Evolutionary conservation across 148 eudicot genomes (phyloP).

Genomic region (Camellia granthamiana): DNA sequence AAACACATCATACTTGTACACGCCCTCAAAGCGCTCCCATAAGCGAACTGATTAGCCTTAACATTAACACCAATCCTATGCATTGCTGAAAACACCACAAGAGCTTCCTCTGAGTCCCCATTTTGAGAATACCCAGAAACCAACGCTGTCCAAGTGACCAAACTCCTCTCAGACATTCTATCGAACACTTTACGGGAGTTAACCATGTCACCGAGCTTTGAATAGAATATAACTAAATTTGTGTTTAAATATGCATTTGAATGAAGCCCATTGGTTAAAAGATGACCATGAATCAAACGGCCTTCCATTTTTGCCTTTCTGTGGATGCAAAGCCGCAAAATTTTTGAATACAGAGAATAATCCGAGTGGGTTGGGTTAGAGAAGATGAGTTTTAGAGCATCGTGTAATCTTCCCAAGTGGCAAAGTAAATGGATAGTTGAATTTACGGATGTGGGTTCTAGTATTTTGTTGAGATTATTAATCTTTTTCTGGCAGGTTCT

Average conservation of each 20-base stretch:
- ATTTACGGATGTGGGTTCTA: background rate
- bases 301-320: slow-evolving; percentile 16
- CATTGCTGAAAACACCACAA: slow-evolving; percentile 19
- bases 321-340: slow-evolving; percentile 13
- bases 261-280: slow-evolving; percentile 16
- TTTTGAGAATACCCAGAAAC: slow-evolving; percentile 23
- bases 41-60: slow-evolving; percentile 18
- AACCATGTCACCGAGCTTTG: slow-evolving; percentile 16
- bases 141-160: slow-evolving; percentile 23
- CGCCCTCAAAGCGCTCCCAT: slow-evolving; percentile 19
- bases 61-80: background rate
- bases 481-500: background rate
- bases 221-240: slow-evolving; percentile 18
- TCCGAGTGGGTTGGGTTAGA: slow-evolving; percentile 9
- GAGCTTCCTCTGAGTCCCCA: slow-evolving; percentile 20
- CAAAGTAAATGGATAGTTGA: background rate
- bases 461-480: background rate
- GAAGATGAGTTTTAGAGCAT: slow-evolving; percentile 3
- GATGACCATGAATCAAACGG: slow-evolving; percentile 17
- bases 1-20: slow-evolving; percentile 20
- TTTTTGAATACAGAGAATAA: slow-evolving; percentile 10
- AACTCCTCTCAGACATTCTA: slow-evolving; percentile 19
- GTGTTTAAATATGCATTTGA: slow-evolving; percentile 11
- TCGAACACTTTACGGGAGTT: slow-evolving; percentile 21
- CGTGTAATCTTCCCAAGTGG: slow-evolving; percentile 13